These are phyloP conservation scores for Xylariaceae sp. DNA, from an alignment of 2,329 filamentous ascomycete species.

Conservation along the genomic window DNA sequence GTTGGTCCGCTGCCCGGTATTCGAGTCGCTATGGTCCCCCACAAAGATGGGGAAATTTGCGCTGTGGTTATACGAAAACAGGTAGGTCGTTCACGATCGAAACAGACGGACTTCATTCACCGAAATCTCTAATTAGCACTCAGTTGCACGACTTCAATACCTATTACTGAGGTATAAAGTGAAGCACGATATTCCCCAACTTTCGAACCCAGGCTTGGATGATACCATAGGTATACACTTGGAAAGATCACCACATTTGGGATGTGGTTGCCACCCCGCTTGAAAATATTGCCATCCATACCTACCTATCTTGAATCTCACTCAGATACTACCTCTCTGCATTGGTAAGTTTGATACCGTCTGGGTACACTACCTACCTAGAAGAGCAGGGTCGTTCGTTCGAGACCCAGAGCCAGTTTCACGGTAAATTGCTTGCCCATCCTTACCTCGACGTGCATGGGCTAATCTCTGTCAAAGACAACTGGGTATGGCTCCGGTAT, in stretches of 20 bases:
- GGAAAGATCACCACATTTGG: background rate
- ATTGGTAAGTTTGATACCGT: too few species aligned
- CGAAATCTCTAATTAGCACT: background rate
- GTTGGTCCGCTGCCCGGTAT: background rate
- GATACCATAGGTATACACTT: background rate
- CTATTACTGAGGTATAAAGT: background rate
- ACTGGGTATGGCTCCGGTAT: too few species aligned
- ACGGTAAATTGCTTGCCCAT: too few species aligned
- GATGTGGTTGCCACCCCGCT: background rate
- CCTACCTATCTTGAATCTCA: too few species aligned
- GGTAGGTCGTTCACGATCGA: background rate
- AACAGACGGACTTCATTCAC: constrained; percentile 8
- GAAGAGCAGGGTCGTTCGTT: too few species aligned
- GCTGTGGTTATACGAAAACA: background rate
- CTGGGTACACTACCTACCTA: too few species aligned
- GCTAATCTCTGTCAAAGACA: too few species aligned
- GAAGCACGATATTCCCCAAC: background rate
- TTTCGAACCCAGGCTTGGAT: background rate
- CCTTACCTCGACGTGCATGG: too few species aligned
- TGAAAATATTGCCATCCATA: too few species aligned
- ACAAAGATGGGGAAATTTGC: background rate
- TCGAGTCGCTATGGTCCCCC: background rate
- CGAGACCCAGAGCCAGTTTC: too few species aligned
- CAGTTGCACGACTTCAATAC: background rate
- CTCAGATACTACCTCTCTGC: too few species aligned